These are phyloP conservation scores for Solanum chacoense DNA, from an alignment of 305 asterid genomes.

Conservation along the genomic window DNA sequence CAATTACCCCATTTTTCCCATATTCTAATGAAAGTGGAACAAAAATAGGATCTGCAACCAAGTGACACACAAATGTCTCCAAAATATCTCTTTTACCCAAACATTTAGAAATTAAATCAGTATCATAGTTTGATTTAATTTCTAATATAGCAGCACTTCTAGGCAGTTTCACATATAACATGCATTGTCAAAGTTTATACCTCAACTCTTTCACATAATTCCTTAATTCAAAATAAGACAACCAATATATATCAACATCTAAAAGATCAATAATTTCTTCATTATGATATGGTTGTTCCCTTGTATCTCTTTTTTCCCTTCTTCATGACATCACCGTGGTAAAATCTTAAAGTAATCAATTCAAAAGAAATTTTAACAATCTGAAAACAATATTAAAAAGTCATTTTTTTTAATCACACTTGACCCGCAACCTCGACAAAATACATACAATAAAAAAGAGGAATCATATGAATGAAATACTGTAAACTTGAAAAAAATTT, in stretches of 20 bases:
- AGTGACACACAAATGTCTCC: neutral
- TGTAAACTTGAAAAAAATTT: neutral
- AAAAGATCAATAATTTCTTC: neutral
- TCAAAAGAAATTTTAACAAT: neutral
- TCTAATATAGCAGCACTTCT: neutral
- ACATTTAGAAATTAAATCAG: neutral
- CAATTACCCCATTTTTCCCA: neutral
- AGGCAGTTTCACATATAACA: neutral
- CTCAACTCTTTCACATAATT: neutral
- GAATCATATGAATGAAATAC: neutral
- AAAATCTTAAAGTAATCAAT: neutral
- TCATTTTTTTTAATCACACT: neutral
- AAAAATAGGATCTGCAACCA: neutral
- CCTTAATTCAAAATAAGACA: neutral
- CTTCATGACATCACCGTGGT: neutral
- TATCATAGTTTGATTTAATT: neutral
- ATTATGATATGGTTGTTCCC: neutral
- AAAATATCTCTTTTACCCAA: neutral
- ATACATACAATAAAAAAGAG: neutral
- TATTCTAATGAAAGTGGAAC: neutral
- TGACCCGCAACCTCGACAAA: neutral
- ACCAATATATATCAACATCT: neutral
- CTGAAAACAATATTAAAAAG: neutral
- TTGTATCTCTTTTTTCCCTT: neutral
- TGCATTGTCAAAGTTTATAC: neutral